Evolutionary conservation across 768 basidiomycete species (phyloP).

Genomic region (Hydnomerulius pinastri): DNA sequence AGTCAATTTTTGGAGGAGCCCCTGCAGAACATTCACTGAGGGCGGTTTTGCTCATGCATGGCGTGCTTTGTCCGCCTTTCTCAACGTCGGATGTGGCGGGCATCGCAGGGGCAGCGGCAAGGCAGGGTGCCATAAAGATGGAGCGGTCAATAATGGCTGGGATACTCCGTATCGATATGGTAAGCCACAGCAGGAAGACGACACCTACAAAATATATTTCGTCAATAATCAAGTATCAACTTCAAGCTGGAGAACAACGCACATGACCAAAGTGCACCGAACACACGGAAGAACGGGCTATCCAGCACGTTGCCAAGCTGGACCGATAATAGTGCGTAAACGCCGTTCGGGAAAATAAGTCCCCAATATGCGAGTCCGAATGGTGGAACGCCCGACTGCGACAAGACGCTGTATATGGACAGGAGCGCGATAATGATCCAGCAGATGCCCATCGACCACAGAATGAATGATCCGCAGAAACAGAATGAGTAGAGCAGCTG

Average conservation of each 20-base stretch:
- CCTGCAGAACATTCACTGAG: background rate
- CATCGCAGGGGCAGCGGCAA: conserved; percentile 22
- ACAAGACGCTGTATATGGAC: conserved; percentile 38
- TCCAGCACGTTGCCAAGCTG: conserved; percentile 51
- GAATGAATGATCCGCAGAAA: conserved; percentile 46
- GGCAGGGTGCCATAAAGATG: conserved; percentile 49
- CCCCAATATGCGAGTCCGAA: conserved; percentile 58
- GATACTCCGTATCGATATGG: conserved; percentile 43
- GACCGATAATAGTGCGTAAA: conserved; percentile 50
- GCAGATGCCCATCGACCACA: conserved; percentile 58
- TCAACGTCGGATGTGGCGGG: conserved; percentile 11
- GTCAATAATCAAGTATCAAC: background rate
- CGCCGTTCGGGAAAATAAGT: conserved; percentile 56
- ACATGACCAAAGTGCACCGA: conserved; percentile 58
- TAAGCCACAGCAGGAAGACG: conserved; percentile 45
- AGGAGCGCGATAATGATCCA: conserved; percentile 50
- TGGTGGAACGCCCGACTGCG: conserved; percentile 32
- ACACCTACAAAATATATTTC: conserved; percentile 29
- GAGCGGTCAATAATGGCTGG: conserved; percentile 47
- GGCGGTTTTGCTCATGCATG: background rate
- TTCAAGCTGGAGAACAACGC: conserved; percentile 16
- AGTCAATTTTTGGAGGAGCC: background rate
- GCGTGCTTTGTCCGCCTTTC: background rate
- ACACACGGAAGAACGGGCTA: conserved; percentile 50
- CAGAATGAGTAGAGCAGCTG: conserved; percentile 45